A percentile compares a stretch with the other conserved stretches of the same genome.
phyloP scores from a whole-genome alignment of 2,329 filamentous ascomycete genomes.

The Trichoderma oligosporum region DNA sequence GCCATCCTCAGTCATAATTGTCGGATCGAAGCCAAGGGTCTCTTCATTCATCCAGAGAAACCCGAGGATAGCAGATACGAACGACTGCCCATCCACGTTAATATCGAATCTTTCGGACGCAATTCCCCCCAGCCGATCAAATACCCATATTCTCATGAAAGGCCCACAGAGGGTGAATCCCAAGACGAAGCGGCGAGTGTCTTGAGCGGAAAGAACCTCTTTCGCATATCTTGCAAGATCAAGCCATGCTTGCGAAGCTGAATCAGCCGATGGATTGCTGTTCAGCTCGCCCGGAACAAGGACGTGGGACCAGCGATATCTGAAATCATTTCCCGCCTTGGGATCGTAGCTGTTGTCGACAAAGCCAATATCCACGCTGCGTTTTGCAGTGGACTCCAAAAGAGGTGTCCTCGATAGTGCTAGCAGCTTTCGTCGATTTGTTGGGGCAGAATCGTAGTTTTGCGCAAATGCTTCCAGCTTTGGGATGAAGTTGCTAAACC shows the following conservation, averaged over 20 bases:
- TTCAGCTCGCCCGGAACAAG: slow-evolving; percentile 46
- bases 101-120: slow-evolving; percentile 45
- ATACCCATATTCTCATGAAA: slow-evolving; percentile 45
- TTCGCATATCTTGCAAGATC: slow-evolving; percentile 43
- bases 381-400: slow-evolving; percentile 24
- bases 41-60: slow-evolving; percentile 32
- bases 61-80: slow-evolving; percentile 41
- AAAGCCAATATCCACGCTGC: slow-evolving; percentile 33
- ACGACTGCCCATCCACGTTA: slow-evolving; percentile 37
- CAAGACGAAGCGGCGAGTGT: slow-evolving; percentile 42
- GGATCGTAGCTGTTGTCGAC: slow-evolving; percentile 24
- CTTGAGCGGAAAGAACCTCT: slow-evolving; percentile 41
- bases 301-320: slow-evolving; percentile 40
- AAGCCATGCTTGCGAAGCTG: slow-evolving; percentile 22
- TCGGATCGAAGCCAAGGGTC: slow-evolving; percentile 43
- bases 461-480: slow-evolving; percentile 29
- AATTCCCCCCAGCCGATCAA: slow-evolving; percentile 44
- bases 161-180: slow-evolving; percentile 47
- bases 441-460: slow-evolving; percentile 21
- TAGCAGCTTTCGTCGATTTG: slow-evolving; percentile 25
- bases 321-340: slow-evolving; percentile 23
- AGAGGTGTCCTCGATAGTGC: slow-evolving; percentile 29
- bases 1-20: slow-evolving; percentile 29
- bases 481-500: slow-evolving; percentile 31
- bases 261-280: slow-evolving; percentile 42